phyloP scores from a whole-genome alignment of 2,329 filamentous ascomycete species.

The Cladosporium colombiae region DNA sequence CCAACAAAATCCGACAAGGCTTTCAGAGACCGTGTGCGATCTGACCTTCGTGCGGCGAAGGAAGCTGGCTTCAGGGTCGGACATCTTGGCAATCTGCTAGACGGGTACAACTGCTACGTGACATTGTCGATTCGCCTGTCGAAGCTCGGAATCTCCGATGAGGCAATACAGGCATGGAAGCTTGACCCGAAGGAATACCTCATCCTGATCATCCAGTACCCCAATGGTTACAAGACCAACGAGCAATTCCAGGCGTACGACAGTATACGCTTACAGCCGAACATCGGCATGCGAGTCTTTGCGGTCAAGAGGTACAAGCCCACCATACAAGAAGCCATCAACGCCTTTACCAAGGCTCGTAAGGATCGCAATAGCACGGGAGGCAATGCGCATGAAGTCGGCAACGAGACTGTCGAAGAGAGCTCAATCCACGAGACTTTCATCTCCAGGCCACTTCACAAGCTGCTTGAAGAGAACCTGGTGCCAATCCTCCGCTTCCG shows the following conservation, averaged over 20 bases:
- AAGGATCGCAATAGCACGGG: constrained; percentile 26
- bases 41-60: constrained; percentile 63
- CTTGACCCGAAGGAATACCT: constrained; percentile 68
- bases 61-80: constrained; percentile 71
- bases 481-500: constrained; percentile 61
- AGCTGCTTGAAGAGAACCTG: constrained; percentile 67
- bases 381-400: neutral
- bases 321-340: constrained; percentile 54
- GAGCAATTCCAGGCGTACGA: constrained; percentile 54
- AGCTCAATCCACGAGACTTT: constrained; percentile 58
- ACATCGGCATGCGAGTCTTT: constrained; percentile 66
- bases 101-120: constrained; percentile 54
- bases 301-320: constrained; percentile 75
- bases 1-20: constrained; percentile 8
- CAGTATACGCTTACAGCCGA: constrained; percentile 35
- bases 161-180: constrained; percentile 77
- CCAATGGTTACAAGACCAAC: constrained; percentile 61
- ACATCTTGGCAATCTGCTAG: constrained; percentile 55
- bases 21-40: constrained; percentile 32
- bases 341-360: constrained; percentile 51
- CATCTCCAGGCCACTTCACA: constrained; percentile 70
- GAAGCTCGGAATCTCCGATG: constrained; percentile 71
- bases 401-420: constrained; percentile 31
- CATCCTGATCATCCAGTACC: constrained; percentile 69
- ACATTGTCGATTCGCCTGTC: constrained; percentile 69